Percentiles rank a stretch among this genome's conserved stretches.
Evolutionary conservation across 352 stramenopile genomes (phyloP).

Genomic region (Phytophthora cryptogea): DNA sequence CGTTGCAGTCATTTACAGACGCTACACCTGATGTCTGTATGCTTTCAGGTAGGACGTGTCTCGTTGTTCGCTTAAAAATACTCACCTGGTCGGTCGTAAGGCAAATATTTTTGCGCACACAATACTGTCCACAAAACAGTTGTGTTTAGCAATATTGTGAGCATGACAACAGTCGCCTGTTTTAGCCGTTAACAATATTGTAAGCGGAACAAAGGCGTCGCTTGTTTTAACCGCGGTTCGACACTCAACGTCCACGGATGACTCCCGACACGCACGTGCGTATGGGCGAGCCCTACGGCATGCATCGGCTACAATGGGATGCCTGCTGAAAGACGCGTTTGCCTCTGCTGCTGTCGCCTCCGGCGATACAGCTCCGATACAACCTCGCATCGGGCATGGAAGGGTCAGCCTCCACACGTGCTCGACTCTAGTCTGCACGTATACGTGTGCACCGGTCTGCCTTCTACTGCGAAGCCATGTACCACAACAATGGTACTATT

Average conservation of each 20-base stretch:
- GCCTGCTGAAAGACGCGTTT: not conserved
- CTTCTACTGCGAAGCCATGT: too few species aligned
- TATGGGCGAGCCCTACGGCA: too few species aligned
- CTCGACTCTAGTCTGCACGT: too few species aligned
- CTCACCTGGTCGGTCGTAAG: not conserved
- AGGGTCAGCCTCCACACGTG: not conserved
- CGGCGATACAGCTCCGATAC: not conserved
- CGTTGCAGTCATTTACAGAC: not conserved
- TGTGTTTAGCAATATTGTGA: not conserved
- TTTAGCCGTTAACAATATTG: too few species aligned
- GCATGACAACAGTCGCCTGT: too few species aligned
- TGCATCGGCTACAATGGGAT: too few species aligned
- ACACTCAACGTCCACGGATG: too few species aligned
- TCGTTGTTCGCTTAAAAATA: not conserved
- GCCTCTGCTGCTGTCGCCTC: not conserved
- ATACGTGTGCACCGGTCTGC: too few species aligned
- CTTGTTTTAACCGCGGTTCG: too few species aligned
- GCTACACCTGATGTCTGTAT: not conserved
- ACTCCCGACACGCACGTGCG: too few species aligned
- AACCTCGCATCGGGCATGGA: not conserved
- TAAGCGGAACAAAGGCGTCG: too few species aligned
- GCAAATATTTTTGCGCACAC: not conserved
- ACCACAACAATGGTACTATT: too few species aligned
- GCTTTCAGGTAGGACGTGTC: not conserved
- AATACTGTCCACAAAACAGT: conserved; percentile 2